phyloP scores from a whole-genome alignment of 2,329 filamentous ascomycete species.

The Ophiocordyceps camponoti-floridani region DNA sequence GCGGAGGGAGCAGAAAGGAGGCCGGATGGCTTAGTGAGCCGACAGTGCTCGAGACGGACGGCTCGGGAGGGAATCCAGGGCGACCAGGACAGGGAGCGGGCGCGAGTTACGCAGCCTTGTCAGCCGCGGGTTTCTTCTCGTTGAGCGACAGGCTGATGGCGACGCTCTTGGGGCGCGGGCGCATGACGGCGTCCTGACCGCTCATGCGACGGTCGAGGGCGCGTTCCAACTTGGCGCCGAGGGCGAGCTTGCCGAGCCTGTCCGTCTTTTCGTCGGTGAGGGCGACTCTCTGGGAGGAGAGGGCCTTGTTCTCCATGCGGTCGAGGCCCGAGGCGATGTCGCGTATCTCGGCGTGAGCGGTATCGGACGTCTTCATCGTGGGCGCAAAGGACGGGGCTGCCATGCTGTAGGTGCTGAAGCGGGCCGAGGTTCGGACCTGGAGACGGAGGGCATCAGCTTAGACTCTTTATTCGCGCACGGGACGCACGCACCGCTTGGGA shows the following conservation, averaged over 20 bases:
- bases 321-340: conserved; percentile 66
- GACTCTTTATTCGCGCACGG: background rate
- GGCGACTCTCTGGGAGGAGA: conserved; percentile 55
- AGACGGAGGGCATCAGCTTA: background rate
- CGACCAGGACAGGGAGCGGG: too few species aligned
- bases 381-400: conserved; percentile 41
- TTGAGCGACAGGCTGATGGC: conserved; percentile 4
- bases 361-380: conserved; percentile 33
- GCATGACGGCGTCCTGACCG: conserved; percentile 75
- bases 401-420: conserved; percentile 43
- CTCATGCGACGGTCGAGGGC: conserved; percentile 76
- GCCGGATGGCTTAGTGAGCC: too few species aligned
- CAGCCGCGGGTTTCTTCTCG: conserved; percentile 20
- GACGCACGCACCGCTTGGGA: background rate
- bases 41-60: too few species aligned
- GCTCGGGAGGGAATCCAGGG: too few species aligned
- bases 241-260: conserved; percentile 67
- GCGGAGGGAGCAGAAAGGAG: too few species aligned
- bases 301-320: conserved; percentile 77
- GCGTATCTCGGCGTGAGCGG: conserved; percentile 36
- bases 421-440: conserved; percentile 34
- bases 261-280: conserved; percentile 66
- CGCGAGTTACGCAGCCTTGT: conserved; percentile 11
- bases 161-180: conserved; percentile 26
- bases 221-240: conserved; percentile 80